Conservation (phyloP, 2,329 filamentous ascomycete species). For the Fusarium camptoceras region DNA sequence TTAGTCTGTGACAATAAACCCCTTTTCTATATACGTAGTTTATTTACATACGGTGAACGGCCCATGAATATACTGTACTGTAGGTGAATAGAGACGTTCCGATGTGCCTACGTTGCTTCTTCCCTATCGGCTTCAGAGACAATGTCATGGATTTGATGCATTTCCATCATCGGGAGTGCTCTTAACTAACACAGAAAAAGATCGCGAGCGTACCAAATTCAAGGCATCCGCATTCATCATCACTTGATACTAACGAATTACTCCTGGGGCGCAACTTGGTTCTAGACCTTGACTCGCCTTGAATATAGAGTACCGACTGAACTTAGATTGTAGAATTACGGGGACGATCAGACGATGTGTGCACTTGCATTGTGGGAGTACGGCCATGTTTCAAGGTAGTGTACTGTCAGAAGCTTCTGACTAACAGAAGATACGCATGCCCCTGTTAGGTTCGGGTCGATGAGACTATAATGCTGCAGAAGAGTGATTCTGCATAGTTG, state of each 20-base stretch:
- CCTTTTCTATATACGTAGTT: constrained; percentile 23
- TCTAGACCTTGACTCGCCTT: background rate
- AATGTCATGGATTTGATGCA: constrained; percentile 22
- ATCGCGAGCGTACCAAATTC: background rate
- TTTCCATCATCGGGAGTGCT: constrained; percentile 23
- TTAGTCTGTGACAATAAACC: constrained; percentile 14
- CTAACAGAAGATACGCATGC: background rate
- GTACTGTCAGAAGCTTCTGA: background rate
- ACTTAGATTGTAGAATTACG: background rate
- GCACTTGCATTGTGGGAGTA: background rate
- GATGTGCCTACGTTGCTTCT: constrained; percentile 25
- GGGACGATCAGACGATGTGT: background rate
- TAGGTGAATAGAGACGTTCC: constrained; percentile 23
- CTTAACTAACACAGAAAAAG: background rate
- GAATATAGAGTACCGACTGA: background rate
- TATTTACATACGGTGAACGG: constrained; percentile 1
- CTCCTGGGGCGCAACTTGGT: background rate
- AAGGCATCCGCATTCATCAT: background rate
- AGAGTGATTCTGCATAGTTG: background rate
- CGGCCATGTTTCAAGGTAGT: background rate
- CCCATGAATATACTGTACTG: constrained; percentile 5
- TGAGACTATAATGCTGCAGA: background rate
- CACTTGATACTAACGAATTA: background rate
- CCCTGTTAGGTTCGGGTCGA: background rate
- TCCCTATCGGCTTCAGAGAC: constrained; percentile 19